A percentile compares a stretch with the other conserved stretches of the same genome.
These are phyloP conservation scores for Jamesozyma rosinii DNA, from an alignment of 805 yeast genomes.

Conservation along the genomic window DNA sequence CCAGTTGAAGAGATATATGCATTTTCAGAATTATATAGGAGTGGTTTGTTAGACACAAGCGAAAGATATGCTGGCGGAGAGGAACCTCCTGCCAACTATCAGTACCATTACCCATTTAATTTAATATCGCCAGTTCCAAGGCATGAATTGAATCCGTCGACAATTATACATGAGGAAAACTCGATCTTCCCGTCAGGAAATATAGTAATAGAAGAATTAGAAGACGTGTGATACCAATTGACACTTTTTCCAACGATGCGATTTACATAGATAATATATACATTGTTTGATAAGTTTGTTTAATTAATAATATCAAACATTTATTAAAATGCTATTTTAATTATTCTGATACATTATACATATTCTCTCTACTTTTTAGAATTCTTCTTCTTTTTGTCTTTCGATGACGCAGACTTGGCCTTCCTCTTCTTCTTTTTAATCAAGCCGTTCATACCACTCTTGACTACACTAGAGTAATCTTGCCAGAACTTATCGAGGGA, in stretches of 20 bases:
- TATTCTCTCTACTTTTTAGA: constrained; percentile 1
- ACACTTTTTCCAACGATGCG: too few species aligned
- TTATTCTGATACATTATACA: too few species aligned
- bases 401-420: constrained; percentile 33
- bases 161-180: constrained; percentile 35
- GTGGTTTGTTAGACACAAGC: constrained; percentile 20
- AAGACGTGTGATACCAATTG: neutral
- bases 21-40: constrained; percentile 47
- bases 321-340: too few species aligned
- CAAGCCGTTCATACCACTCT: constrained; percentile 64
- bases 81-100: constrained; percentile 33
- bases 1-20: constrained; percentile 60
- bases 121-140: constrained; percentile 53
- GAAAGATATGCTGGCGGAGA: constrained; percentile 13
- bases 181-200: constrained; percentile 58
- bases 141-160: constrained; percentile 31
- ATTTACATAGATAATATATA: too few species aligned
- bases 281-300: neutral
- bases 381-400: constrained; percentile 4
- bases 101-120: constrained; percentile 41
- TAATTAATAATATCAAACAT: neutral
- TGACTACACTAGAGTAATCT: constrained; percentile 59
- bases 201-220: constrained; percentile 38
- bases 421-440: constrained; percentile 73
- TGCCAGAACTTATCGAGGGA: constrained; percentile 67